Base-by-base conservation (phyloP, 345 rosid genomes). In the Iberis pinnata region DNA sequence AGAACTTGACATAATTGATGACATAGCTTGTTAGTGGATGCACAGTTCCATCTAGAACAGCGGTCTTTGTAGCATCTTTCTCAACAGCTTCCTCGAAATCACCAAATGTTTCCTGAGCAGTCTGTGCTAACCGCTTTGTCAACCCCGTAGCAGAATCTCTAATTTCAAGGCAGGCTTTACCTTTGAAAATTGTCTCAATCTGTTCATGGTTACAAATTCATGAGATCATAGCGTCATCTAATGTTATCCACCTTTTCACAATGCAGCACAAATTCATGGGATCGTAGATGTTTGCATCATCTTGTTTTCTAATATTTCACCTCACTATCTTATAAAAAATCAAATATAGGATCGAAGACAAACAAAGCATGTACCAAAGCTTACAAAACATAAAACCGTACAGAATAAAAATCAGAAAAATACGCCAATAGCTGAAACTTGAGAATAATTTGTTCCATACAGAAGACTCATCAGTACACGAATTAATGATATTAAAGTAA, bases 81-180 rank as follows among this genome's bases (percentile, higher is more conserved):
- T 88, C 98, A 69, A 92, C 96, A 14, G 93, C 96, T 74, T 85
- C 96, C 78, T 84, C 95, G 39, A 92, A 92, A 85, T 88, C 98
- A 65, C 98, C 95, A 58, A 88, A 88, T 60, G 98, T 88, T 46
- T 88, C 95, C 69, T 88, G 88, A 70, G 93, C 93, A 44, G 96
- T 88, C 68, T 80, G 86, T 9, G 96, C 96, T 45, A 92, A 89
- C 65, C 83, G 37, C 66, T 83, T 88, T 43, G 95, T 88, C 80
- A 92, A 78, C 51, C 90, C 86, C 66, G 71, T 50, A 58, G 95
- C 81, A 59, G 93, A 83, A 63, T 92, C 96, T 71, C 88, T 80
- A 61, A 92, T 80, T 74, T 83, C 86, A 54, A 65, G 67, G 77
- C 98, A 92, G 60, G 93, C 85, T 72, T 85, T 83, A 12, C 96